Evolutionary conservation across 306 rosid genomes (phyloP), one percentile per base, ranked within the genome.

Genomic region (Castanospermum australe): DNA sequence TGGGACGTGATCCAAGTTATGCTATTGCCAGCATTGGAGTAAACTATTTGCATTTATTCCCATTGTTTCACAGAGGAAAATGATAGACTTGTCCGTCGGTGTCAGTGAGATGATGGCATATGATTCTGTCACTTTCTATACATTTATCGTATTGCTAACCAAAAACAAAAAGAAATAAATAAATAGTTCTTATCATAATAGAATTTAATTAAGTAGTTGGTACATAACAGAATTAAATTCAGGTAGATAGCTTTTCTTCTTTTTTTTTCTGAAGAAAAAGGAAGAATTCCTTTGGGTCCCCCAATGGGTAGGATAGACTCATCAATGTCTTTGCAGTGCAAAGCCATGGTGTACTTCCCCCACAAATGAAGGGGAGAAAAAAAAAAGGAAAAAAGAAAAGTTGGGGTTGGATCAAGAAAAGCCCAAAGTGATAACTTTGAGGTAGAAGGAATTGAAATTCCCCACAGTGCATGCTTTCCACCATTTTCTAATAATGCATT

Each of bases 391-490:
- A n/a, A 41, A 54, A 10, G 44, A 54, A 47, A 55, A 67, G 24
- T 3, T 55, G 56, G 42, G 59, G n/a, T 72, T 55, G 72, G 83
- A 71, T 83, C 15, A 75, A 17, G 57, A 70, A 70, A 70, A 71
- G 45, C 18, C 11, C 71, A 67, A 61, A 66, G 78, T 12, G 80
- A 79, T 66, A 69, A 65, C 80, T 77, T 78, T 38, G 82, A 36
- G 86, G 76, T 66, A 67, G 81, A 81, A 81, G 44, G 78, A 74
- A 84, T 50, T 79, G 84, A 80, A 57, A 78, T 86, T 76, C 90
- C 90, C 92, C 87, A 87, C 88, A 54, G 0, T 45, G 67, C 79
- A 81, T 82, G 67, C 79, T 82, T 82, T 86, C 73, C 81, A 79
- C 82, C 30, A 72, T 44, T 67, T 76, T 87, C 79, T 71, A 77